A percentile compares a stretch with the other conserved stretches of the same genome.
These are phyloP conservation scores for Phaeolepiota aurea DNA, from an alignment of 768 basidiomycete species.

Conservation along the genomic window DNA sequence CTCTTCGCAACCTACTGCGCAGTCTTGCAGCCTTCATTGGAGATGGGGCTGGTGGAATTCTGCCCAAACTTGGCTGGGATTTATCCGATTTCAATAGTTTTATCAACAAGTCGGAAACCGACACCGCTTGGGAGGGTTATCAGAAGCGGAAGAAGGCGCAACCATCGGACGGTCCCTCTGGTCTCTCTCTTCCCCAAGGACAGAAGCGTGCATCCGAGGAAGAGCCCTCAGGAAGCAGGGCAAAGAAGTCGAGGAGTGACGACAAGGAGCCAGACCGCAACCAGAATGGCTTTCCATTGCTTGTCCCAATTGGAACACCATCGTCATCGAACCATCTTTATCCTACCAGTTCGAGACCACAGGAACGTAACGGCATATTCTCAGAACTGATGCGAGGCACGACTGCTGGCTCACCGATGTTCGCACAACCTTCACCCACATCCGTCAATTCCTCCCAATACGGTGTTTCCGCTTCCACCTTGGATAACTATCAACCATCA, in stretches of 20 bases:
- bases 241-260: conserved; percentile 46
- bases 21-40: conserved; percentile 77
- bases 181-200: conserved; percentile 9
- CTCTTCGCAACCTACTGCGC: conserved; percentile 70
- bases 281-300: conserved; percentile 44
- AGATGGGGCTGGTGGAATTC: conserved; percentile 72
- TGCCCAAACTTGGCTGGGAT: conserved; percentile 76
- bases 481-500: conserved; percentile 31
- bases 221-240: conserved; percentile 24
- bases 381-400: conserved; percentile 50
- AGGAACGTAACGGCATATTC: conserved; percentile 45
- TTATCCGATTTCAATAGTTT: conserved; percentile 71
- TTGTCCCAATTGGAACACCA: conserved; percentile 43
- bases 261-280: conserved; percentile 30
- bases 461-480: conserved; percentile 24
- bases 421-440: conserved; percentile 38
- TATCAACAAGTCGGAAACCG: conserved; percentile 82
- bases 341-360: conserved; percentile 28
- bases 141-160: conserved; percentile 53
- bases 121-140: conserved; percentile 89
- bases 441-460: conserved; percentile 33
- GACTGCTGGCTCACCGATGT: conserved; percentile 52
- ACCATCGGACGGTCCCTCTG: conserved; percentile 14
- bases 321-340: conserved; percentile 36
- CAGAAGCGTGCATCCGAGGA: conserved; percentile 53